These are phyloP conservation scores for Reticulascus tulasneorum DNA, from an alignment of 2,329 filamentous ascomycete genomes.

Conservation along the genomic window DNA sequence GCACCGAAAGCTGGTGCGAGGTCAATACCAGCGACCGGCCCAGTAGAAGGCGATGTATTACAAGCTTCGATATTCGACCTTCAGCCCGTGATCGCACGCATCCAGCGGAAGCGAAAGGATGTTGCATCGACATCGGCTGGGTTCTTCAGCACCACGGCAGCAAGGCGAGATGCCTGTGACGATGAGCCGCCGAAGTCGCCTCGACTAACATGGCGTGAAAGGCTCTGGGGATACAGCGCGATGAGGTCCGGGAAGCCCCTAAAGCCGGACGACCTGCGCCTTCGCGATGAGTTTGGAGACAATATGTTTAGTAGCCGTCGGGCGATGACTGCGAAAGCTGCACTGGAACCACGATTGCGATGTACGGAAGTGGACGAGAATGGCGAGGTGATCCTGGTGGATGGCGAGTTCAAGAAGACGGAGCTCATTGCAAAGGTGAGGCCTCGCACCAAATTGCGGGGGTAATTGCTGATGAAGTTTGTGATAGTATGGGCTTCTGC, in stretches of 20 bases:
- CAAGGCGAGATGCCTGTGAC: slow-evolving; percentile 19
- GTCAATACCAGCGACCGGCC: slow-evolving; percentile 14
- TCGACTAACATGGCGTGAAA: slow-evolving; percentile 42
- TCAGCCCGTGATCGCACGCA: slow-evolving; percentile 12
- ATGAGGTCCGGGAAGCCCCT: slow-evolving; percentile 36
- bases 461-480: neutral
- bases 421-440: slow-evolving; percentile 89
- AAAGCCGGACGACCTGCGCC: slow-evolving; percentile 57
- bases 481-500: slow-evolving; percentile 77
- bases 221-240: slow-evolving; percentile 39
- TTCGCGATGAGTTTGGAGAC: slow-evolving; percentile 51
- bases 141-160: slow-evolving; percentile 26
- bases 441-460: neutral
- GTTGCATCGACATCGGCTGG: neutral
- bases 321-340: slow-evolving; percentile 68
- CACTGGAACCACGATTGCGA: slow-evolving; percentile 78
- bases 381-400: slow-evolving; percentile 86
- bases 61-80: slow-evolving; percentile 26
- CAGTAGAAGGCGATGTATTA: slow-evolving; percentile 14
- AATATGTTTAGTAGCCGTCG: slow-evolving; percentile 68
- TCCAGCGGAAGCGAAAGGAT: slow-evolving; percentile 3
- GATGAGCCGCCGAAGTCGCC: slow-evolving; percentile 19
- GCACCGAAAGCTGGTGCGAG: slow-evolving; percentile 16
- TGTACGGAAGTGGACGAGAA: slow-evolving; percentile 95
- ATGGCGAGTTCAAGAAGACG: slow-evolving; percentile 95